Evolutionary conservation across 805 yeast genomes (phyloP).

Genomic region (Candida chilensis): DNA sequence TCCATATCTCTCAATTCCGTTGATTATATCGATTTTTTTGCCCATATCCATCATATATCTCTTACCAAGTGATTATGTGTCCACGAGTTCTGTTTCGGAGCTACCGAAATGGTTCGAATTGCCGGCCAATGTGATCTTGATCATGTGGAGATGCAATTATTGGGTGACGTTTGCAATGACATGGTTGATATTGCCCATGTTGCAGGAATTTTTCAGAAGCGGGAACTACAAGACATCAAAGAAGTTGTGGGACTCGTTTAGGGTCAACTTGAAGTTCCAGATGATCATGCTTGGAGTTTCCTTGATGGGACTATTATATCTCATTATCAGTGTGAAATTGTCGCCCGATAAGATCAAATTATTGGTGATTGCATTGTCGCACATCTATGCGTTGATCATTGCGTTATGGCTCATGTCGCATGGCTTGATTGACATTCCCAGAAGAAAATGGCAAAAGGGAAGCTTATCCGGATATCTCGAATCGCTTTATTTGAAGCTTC

Average conservation of each 20-base stretch:
- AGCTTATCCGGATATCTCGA: slow-evolving; percentile 11
- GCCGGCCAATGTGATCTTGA: slow-evolving; percentile 33
- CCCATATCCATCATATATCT: slow-evolving; percentile 70
- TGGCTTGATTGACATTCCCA: slow-evolving; percentile 64
- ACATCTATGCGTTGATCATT: slow-evolving; percentile 63
- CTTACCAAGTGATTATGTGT: slow-evolving; percentile 66
- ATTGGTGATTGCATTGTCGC: slow-evolving; percentile 66
- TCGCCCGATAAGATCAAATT: slow-evolving; percentile 48
- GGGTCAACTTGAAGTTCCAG: slow-evolving; percentile 52
- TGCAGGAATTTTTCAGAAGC: slow-evolving; percentile 65
- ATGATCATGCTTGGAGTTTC: slow-evolving; percentile 44
- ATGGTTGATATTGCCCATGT: slow-evolving; percentile 65
- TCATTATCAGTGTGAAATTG: slow-evolving; percentile 45
- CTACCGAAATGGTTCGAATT: slow-evolving; percentile 35
- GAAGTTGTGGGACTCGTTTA: slow-evolving; percentile 47
- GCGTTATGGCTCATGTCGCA: slow-evolving; percentile 84
- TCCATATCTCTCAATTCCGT: slow-evolving; percentile 31
- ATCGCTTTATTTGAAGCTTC: slow-evolving; percentile 42
- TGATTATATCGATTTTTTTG: slow-evolving; percentile 55
- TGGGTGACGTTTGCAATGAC: slow-evolving; percentile 78
- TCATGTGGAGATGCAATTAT: slow-evolving; percentile 66
- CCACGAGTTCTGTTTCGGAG: slow-evolving; percentile 30
- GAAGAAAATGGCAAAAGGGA: slow-evolving; percentile 11
- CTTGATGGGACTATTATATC: slow-evolving; percentile 46
- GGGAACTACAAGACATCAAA: slow-evolving; percentile 46